A percentile compares a stretch with the other conserved stretches of the same genome.
Evolutionary conservation across 2,329 filamentous ascomycete genomes (phyloP).

Genomic region (Fusarium sp.): DNA sequence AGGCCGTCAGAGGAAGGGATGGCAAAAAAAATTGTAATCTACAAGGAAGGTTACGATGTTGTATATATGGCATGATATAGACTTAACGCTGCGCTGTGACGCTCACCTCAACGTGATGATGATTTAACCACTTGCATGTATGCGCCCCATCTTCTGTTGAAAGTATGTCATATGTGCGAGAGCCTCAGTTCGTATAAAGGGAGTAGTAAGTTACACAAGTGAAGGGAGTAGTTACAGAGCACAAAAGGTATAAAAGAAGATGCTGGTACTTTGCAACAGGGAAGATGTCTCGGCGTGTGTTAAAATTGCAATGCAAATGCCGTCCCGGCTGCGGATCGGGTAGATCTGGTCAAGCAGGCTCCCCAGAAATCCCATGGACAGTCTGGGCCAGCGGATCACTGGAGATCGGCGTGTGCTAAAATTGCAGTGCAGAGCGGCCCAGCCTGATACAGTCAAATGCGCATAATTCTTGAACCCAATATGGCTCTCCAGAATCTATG

Average conservation of each 20-base stretch:
- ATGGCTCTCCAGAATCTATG: neutral
- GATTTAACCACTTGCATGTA: constrained; percentile 25
- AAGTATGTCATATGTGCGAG: neutral
- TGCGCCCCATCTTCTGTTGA: neutral
- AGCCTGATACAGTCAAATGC: neutral
- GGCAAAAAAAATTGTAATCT: constrained; percentile 1
- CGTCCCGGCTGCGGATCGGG: no score
- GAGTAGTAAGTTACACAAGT: neutral
- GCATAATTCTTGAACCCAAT: neutral
- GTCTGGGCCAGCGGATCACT: no score
- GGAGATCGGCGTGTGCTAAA: no score
- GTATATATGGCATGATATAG: constrained; percentile 4
- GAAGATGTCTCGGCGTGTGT: no score
- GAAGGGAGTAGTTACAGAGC: neutral
- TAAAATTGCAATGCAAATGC: no score
- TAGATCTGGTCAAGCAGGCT: no score
- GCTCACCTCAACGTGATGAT: constrained; percentile 22
- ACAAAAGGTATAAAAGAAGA: no score
- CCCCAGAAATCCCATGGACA: no score
- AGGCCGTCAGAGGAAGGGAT: neutral
- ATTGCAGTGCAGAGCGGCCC: no score
- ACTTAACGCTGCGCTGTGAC: constrained; percentile 10
- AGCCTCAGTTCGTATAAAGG: constrained; percentile 4
- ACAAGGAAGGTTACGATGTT: neutral
- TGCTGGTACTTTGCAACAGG: no score